A percentile compares a stretch with the other conserved stretches of the same genome.
phyloP scores from a whole-genome alignment of 108 stramenopile species.

The Nannochloropsis salina region DNA sequence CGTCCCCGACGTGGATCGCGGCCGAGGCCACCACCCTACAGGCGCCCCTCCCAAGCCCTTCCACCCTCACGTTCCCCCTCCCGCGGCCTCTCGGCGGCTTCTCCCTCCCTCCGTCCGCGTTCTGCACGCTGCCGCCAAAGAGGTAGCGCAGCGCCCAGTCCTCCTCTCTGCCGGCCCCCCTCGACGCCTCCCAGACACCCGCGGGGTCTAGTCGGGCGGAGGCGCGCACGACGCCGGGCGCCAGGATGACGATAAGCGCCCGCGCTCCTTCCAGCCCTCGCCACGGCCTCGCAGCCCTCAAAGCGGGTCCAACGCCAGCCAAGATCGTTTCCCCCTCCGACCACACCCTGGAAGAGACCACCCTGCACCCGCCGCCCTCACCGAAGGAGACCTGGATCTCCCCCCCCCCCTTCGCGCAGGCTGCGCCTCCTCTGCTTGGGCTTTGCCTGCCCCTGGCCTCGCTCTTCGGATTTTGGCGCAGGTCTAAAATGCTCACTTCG shows the following conservation, averaged over 20 bases:
- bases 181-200: neutral
- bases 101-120: too few species aligned
- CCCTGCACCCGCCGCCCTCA: neutral
- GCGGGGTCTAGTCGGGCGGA: neutral
- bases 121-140: too few species aligned
- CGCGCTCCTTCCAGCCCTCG: neutral
- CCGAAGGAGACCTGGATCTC: neutral
- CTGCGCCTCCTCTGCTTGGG: neutral
- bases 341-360: neutral
- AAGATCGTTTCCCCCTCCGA: neutral
- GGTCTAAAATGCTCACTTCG: neutral
- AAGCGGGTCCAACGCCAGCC: neutral
- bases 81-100: too few species aligned
- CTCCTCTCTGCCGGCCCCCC: too few species aligned
- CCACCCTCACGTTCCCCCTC: too few species aligned
- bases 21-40: too few species aligned
- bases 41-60: too few species aligned
- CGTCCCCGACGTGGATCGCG: too few species aligned
- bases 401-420: neutral
- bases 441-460: neutral
- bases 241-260: neutral
- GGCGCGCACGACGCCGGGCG: neutral
- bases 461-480: neutral
- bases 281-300: neutral
- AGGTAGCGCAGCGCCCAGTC: too few species aligned